These are phyloP conservation scores for Candida vaughaniae DNA, from an alignment of 805 yeast genomes.

Conservation along the genomic window DNA sequence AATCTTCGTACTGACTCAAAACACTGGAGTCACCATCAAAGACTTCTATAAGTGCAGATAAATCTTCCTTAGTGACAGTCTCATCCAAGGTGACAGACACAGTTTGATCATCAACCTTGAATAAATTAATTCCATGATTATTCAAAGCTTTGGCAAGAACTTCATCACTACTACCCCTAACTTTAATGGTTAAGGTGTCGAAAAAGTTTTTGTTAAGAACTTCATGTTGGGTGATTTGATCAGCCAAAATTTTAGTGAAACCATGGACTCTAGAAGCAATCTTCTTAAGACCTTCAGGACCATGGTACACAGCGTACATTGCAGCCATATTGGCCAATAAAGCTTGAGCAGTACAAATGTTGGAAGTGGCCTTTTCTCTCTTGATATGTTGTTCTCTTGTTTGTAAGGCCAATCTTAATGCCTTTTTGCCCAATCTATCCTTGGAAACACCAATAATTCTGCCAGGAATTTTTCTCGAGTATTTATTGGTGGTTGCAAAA, in stretches of 20 bases:
- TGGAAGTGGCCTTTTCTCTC: conserved; percentile 96
- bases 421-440: conserved; percentile 88
- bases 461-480: conserved; percentile 94
- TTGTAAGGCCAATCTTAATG: conserved; percentile 89
- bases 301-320: conserved; percentile 95
- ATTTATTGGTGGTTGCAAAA: conserved; percentile 78
- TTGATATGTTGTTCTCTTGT: conserved; percentile 98
- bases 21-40: conserved; percentile 13
- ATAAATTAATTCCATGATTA: conserved; percentile 70
- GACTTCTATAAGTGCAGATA: conserved; percentile 42
- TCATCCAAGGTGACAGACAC: conserved; percentile 91
- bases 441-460: conserved; percentile 90
- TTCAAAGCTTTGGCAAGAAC: conserved; percentile 58
- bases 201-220: conserved; percentile 68
- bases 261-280: conserved; percentile 80
- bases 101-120: conserved; percentile 55
- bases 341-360: conserved; percentile 98
- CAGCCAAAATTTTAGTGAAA: conserved; percentile 69
- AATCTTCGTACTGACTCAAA: conserved; percentile 7
- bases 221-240: conserved; percentile 48
- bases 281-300: conserved; percentile 76
- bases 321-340: conserved; percentile 93
- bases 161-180: conserved; percentile 54
- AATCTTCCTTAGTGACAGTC: conserved; percentile 66
- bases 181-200: conserved; percentile 76